A percentile compares a stretch with the other conserved stretches of the same genome.
Evolutionary conservation across 768 basidiomycete species (phyloP).

Genomic region (Chalciporus piperatus): DNA sequence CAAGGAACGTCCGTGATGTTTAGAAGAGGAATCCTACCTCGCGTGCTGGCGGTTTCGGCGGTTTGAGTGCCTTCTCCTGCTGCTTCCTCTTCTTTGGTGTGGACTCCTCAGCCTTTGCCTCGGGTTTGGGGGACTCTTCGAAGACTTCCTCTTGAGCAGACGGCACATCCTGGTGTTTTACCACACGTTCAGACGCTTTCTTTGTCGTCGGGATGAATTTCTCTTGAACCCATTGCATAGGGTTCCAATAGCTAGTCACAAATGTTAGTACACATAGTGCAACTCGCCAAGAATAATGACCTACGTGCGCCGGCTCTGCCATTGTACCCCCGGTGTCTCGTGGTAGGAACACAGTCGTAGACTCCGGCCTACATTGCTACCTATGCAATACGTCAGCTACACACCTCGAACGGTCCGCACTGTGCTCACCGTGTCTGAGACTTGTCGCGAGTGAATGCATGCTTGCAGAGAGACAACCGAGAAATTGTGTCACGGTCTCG

Average conservation of each 20-base stretch:
- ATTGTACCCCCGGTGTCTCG: conserved; percentile 25
- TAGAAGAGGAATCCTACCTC: conserved; percentile 20
- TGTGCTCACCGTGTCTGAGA: conserved; percentile 24
- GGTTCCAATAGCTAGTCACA: conserved; percentile 49
- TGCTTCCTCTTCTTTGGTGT: conserved; percentile 21
- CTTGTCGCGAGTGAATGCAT: conserved; percentile 29
- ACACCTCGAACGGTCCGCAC: not conserved
- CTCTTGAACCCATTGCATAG: conserved; percentile 63
- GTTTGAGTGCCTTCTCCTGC: conserved; percentile 12
- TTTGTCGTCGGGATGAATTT: conserved; percentile 50
- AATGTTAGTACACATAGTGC: not conserved
- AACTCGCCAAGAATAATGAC: conserved; percentile 15
- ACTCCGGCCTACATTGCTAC: conserved; percentile 3
- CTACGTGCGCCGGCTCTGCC: conserved; percentile 46
- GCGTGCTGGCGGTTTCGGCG: conserved; percentile 25
- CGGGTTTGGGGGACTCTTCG: conserved; percentile 29
- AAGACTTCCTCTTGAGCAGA: conserved; percentile 42
- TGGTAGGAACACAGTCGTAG: conserved; percentile 8
- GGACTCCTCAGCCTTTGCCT: conserved; percentile 15
- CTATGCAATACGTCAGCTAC: conserved; percentile 12
- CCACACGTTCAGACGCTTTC: conserved; percentile 43
- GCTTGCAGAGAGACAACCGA: conserved; percentile 11
- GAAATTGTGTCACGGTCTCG: conserved; percentile 14
- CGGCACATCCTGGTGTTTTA: conserved; percentile 35
- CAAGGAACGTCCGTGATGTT: not conserved